Evolutionary conservation across 805 yeast species (phyloP), one percentile per base, ranked within the genome.

Genomic region (Diddensiella caesifluorescens): DNA sequence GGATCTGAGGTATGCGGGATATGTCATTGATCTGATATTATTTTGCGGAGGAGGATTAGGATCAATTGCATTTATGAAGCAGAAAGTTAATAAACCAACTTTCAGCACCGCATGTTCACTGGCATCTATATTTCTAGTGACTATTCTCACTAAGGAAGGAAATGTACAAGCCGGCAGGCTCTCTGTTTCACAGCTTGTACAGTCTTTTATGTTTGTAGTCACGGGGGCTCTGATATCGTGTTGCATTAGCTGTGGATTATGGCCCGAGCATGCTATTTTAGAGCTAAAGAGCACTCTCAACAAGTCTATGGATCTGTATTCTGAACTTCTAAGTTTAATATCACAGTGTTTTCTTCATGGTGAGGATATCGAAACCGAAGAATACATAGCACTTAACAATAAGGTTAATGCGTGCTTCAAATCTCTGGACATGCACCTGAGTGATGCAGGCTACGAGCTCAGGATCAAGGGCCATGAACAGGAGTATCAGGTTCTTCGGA

Each of bases 21-120:
- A 73, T 40, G 54, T 69, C 13, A 67, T 79, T 21, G 80, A 80
- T 52, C 65, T 84, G 27, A 45, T 75, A 1, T 46, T 62, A 5
- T 62, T 68, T 70, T 29, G 74, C 70, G 51, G 79, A 73, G 39
- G 55, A 2, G 74, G 85, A 0, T 62, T 83, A 19, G 92, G 92
- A 0, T 48, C 73, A 12, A 72, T 86, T 22, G 82, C 92, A 1
- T 80, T 70, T 52, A 69, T 76, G 67, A 85, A 86, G 49, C 86
- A 80, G 53, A 69, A 73, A 45, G 75, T 84, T 40, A 71, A 74
- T 51, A 76, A 74, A 53, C 80, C 74, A 15, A 80, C 83, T 0
- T 85, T 84, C 61, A 83, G 82, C 52, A 83, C 90, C 9, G 90
- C 95, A 0, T 82, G 92, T 53, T 78, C 88, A 0, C 63, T 84